A percentile compares a stretch with the other conserved stretches of the same genome.
Conservation (phyloP, 2,329 filamentous ascomycete genomes). For the Pseudopithomyces chartarum region DNA sequence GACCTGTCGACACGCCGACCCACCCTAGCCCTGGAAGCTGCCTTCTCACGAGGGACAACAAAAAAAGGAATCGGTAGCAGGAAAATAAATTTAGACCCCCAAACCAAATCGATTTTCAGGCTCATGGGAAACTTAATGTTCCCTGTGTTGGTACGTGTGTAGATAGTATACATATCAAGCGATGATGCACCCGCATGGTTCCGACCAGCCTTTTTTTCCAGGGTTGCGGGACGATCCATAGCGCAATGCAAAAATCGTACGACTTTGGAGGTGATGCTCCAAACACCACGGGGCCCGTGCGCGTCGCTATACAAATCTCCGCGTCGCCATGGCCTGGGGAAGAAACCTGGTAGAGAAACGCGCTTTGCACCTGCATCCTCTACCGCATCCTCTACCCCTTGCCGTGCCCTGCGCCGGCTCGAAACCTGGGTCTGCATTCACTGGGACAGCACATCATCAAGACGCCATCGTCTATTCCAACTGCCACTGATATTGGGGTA, state of each 20-base stretch:
- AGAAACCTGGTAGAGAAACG: not conserved
- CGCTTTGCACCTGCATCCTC: too few relatives aligned
- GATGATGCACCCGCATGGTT: conserved; percentile 3
- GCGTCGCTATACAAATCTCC: conserved; percentile 21
- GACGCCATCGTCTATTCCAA: not conserved
- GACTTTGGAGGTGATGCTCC: conserved; percentile 23
- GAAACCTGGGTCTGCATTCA: not conserved
- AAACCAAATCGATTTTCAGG: too few relatives aligned
- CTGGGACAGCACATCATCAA: not conserved
- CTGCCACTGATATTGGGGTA: conserved; percentile 6
- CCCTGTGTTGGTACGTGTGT: too few relatives aligned
- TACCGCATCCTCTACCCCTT: too few relatives aligned
- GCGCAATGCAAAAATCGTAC: conserved; percentile 38
- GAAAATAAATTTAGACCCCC: too few relatives aligned
- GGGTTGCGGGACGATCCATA: conserved; percentile 27
- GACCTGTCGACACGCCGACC: not conserved
- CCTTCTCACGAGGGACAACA: too few relatives aligned
- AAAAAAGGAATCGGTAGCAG: too few relatives aligned
- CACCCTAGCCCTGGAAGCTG: not conserved
- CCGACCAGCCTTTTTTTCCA: conserved; percentile 15
- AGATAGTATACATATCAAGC: not conserved
- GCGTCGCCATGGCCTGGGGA: conserved; percentile 6
- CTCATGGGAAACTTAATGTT: too few relatives aligned
- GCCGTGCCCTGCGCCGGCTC: too few relatives aligned
- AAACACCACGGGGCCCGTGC: conserved; percentile 13